Conservation (phyloP, 2,329 filamentous ascomycete species). For the Pleoardoris graminearum region DNA sequence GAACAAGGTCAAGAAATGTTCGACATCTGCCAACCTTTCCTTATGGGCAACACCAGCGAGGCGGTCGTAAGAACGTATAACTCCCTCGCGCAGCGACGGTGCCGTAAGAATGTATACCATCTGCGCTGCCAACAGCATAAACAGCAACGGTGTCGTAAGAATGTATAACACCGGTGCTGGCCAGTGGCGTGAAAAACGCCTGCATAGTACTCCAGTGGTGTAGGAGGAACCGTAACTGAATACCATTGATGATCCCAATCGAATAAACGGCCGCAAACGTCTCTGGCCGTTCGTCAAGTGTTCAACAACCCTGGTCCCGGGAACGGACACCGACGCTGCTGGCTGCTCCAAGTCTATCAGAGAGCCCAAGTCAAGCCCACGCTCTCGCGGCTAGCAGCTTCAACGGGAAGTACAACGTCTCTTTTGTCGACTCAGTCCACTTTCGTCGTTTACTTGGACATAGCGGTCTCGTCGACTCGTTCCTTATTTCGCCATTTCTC, state of each 20-base stretch:
- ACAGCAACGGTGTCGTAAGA: neutral
- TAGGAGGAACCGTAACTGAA: neutral
- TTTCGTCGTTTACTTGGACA: neutral
- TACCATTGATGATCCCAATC: neutral
- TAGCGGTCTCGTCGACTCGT: neutral
- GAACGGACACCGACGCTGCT: constrained; percentile 4
- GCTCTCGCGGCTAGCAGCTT: neutral
- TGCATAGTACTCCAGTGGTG: neutral
- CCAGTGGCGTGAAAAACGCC: neutral
- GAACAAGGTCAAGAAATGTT: neutral
- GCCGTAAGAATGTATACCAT: neutral
- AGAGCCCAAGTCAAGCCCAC: constrained; percentile 6
- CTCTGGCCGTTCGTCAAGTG: neutral
- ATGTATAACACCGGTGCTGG: neutral
- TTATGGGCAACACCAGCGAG: neutral
- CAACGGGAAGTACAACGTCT: constrained; percentile 7
- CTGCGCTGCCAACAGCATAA: neutral
- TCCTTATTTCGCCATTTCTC: neutral
- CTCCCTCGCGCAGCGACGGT: neutral
- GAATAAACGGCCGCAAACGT: neutral
- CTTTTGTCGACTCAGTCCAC: constrained; percentile 4
- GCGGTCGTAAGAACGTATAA: neutral
- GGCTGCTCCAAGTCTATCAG: constrained; percentile 7
- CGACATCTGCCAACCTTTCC: neutral
- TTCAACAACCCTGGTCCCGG: constrained; percentile 7